phyloP scores from a whole-genome alignment of 345 rosid species.

The Cardamine chenopodiifolia region DNA sequence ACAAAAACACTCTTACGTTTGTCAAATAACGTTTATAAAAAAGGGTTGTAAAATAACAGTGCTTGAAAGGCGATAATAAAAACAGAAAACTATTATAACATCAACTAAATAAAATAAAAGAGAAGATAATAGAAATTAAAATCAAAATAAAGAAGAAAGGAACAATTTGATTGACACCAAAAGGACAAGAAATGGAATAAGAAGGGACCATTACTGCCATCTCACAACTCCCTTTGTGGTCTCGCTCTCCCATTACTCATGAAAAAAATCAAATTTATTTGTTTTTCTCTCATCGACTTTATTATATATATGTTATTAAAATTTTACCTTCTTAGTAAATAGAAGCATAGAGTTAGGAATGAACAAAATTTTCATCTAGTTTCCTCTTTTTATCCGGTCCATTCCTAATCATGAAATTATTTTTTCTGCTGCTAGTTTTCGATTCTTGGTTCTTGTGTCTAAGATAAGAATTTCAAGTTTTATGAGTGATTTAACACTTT shows the following conservation, averaged over 20 bases:
- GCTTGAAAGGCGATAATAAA: constrained; percentile 7
- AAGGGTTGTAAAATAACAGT: constrained; percentile 21
- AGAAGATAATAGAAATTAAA: constrained; percentile 9
- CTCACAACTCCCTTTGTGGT: constrained; percentile 37
- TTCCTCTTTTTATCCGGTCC: constrained; percentile 15
- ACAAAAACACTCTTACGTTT: background rate
- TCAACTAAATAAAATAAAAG: background rate
- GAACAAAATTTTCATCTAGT: background rate
- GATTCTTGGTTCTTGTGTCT: background rate
- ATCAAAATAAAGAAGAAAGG: constrained; percentile 22
- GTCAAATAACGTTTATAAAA: background rate
- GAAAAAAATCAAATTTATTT: constrained; percentile 18
- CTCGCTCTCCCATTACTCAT: constrained; percentile 37
- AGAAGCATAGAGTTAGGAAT: constrained; percentile 20
- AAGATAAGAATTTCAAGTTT: background rate
- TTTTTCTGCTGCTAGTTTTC: background rate
- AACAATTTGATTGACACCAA: constrained; percentile 38
- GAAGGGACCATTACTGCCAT: constrained; percentile 47
- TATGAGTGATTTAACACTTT: background rate
- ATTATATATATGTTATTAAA: background rate
- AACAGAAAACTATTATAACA: background rate
- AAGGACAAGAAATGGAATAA: constrained; percentile 45
- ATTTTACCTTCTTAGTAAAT: constrained; percentile 8
- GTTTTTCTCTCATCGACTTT: constrained; percentile 22
- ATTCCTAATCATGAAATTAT: constrained; percentile 10